Base-by-base conservation (phyloP, 208 protist genomes). In the Trypanosoma mega region DNA sequence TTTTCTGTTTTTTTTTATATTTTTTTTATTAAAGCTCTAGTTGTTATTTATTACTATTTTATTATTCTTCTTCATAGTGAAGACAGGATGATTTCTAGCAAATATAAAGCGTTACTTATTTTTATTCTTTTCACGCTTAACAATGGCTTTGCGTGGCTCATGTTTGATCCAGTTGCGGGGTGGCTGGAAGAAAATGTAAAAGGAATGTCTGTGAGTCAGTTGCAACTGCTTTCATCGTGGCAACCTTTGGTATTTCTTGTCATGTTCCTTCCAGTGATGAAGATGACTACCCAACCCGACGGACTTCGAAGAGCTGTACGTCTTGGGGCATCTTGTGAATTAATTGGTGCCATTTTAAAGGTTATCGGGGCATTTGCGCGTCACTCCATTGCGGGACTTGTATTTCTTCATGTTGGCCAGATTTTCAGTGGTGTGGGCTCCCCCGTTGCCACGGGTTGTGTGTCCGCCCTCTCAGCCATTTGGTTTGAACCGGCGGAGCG, bases 131-230 rank as follows among this genome's bases (percentile, higher is more conserved):
- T 94, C 56, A 81, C 84, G 5, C 77, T 85, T 20, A 91, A 94
- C 66, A 91, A 94, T 78, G 87, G 87, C 6, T 94, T 92, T 49
- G 79, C 84, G 1, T 94, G 87, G 85, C 72, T 94, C 30, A 89
- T 92, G 84, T 94, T 94, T 70, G 87, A 91, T 70, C 87, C 87
- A 5, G 82, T 94, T 20, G 81, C 81, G 5, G 74, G 72, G 24
- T 82, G 75, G 73, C 74, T 92, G 21, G 76, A 90, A 68, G 49
- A 62, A 24, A 83, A 85, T 47, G 66, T 94, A 2, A 44, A 76
- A n/a, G 84, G 84, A 14, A 63, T 94, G 46, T 56, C 60, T 18
- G 75, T 58, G 68, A 48, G 37, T 18, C 64, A 85, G 59, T 61
- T 94, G 55, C 68, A 85, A 67, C 63, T 94, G 37, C 82, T 94